Conservation (phyloP, 2,329 filamentous ascomycete species). For the Didymellaceae sp. region DNA sequence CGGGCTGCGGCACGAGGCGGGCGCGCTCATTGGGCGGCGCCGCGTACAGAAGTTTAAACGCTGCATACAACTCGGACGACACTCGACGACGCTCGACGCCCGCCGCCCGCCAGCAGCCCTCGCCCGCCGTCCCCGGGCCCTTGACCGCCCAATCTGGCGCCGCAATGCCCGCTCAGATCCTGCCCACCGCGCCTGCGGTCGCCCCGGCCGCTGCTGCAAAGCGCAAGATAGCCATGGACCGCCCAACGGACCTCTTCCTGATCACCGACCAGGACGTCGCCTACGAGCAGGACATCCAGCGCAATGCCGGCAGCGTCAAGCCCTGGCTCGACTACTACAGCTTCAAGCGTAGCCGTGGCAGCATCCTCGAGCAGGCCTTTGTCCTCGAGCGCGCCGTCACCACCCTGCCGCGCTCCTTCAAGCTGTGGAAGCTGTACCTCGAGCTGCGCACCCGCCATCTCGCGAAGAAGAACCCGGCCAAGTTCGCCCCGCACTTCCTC, state of each 20-base stretch:
- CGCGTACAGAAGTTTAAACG: conserved; percentile 11
- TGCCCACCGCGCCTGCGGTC: conserved; percentile 44
- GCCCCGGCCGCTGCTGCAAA: conserved; percentile 32
- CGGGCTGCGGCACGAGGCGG: not conserved
- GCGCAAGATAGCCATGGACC: conserved; percentile 45
- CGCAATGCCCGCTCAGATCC: conserved; percentile 54
- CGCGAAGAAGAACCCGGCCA: conserved; percentile 79
- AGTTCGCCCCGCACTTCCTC: conserved; percentile 79
- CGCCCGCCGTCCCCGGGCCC: conserved; percentile 28
- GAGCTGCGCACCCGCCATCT: conserved; percentile 83
- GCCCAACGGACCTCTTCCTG: conserved; percentile 47
- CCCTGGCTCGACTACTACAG: conserved; percentile 95
- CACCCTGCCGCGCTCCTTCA: conserved; percentile 92
- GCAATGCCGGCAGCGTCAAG: conserved; percentile 83
- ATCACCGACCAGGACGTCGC: conserved; percentile 87
- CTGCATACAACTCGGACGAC: not conserved
- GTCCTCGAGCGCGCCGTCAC: conserved; percentile 89
- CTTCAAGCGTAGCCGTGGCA: conserved; percentile 88
- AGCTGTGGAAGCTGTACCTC: conserved; percentile 98
- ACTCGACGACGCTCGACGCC: not conserved
- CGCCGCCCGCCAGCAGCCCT: conserved; percentile 4
- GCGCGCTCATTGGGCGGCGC: not conserved
- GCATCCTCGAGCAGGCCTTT: conserved; percentile 82
- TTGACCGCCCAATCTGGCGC: conserved; percentile 37
- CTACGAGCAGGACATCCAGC: conserved; percentile 94